Conservation (phyloP, 2,329 filamentous ascomycete species). For the Leptosphaerulina australis region DNA sequence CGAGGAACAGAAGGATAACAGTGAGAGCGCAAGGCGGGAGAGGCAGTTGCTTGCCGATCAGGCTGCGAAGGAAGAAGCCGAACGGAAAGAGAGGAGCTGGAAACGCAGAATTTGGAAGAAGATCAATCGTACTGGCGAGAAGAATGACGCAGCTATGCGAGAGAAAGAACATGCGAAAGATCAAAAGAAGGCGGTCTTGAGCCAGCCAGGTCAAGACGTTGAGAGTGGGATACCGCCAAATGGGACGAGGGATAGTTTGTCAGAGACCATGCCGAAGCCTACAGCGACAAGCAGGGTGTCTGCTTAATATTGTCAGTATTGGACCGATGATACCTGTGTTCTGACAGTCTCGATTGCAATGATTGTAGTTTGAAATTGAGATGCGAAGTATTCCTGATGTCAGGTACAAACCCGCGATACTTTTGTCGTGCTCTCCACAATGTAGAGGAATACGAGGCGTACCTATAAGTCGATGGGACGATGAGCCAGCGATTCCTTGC, state of each 20-base stretch:
- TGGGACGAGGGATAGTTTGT: slow-evolving; percentile 35
- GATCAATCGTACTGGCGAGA: slow-evolving; percentile 25
- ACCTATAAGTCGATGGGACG: too few relatives aligned
- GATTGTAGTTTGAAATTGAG: too few relatives aligned
- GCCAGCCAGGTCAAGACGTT: slow-evolving; percentile 42
- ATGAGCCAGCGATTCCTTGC: too few relatives aligned
- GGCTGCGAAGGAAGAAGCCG: slow-evolving; percentile 55
- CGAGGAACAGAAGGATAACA: slow-evolving; percentile 62
- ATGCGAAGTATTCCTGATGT: too few relatives aligned
- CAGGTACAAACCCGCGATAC: too few relatives aligned
- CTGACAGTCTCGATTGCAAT: background rate
- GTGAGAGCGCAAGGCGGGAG: slow-evolving; percentile 65
- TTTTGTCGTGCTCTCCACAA: too few relatives aligned
- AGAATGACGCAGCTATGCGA: slow-evolving; percentile 25
- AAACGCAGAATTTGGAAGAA: slow-evolving; percentile 39
- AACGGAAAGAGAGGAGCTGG: slow-evolving; percentile 44
- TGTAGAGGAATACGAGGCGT: too few relatives aligned
- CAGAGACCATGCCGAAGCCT: slow-evolving; percentile 2
- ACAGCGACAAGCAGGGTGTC: background rate
- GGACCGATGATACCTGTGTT: slow-evolving; percentile 6
- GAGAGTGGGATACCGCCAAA: slow-evolving; percentile 46
- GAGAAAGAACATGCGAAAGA: slow-evolving; percentile 29
- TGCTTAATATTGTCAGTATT: background rate
- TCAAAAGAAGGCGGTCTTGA: slow-evolving; percentile 38
- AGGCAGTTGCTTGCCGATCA: slow-evolving; percentile 57